phyloP scores from a whole-genome alignment of 257 asterid species.

The Gentiana dahurica region DNA sequence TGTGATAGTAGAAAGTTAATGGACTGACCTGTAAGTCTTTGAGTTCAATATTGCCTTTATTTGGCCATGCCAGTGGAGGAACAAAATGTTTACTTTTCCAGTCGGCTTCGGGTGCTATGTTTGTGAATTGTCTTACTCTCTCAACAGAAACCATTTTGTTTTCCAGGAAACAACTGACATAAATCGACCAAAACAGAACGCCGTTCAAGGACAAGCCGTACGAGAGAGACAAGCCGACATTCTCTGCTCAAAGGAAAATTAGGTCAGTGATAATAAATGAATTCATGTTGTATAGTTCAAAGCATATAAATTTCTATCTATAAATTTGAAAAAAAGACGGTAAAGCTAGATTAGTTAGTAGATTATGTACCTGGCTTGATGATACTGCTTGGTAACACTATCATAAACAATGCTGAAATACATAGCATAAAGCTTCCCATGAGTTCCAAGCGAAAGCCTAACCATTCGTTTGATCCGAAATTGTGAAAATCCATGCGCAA shows the following conservation, averaged over 20 bases:
- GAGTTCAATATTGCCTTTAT: slow-evolving; percentile 57
- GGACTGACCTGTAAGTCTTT: slow-evolving; percentile 44
- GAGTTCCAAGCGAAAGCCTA: slow-evolving; percentile 82
- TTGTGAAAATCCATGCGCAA: slow-evolving; percentile 92
- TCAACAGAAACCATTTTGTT: slow-evolving; percentile 95
- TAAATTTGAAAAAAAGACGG: no score
- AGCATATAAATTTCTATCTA: no score
- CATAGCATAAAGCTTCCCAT: slow-evolving; percentile 82
- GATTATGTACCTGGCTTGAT: slow-evolving; percentile 65
- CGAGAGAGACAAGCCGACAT: slow-evolving; percentile 79
- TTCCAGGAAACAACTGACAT: slow-evolving; percentile 74
- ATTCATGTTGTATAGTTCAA: no score
- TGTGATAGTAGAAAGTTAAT: not conserved
- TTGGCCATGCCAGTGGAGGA: slow-evolving; percentile 81
- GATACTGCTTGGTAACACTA: slow-evolving; percentile 79
- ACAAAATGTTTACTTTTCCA: slow-evolving; percentile 53
- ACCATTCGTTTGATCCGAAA: slow-evolving; percentile 90
- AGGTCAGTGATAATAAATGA: slow-evolving; percentile 3
- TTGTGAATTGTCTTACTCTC: slow-evolving; percentile 82
- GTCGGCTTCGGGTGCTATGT: slow-evolving; percentile 76
- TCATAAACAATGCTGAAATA: slow-evolving; percentile 65
- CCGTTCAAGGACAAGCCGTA: slow-evolving; percentile 82
- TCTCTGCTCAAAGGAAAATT: slow-evolving; percentile 37
- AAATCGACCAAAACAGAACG: slow-evolving; percentile 54
- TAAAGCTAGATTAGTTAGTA: no score